These are phyloP conservation scores for Radiomyces spectabilis DNA, from an alignment of 192 early-diverging fungal species.

Conservation along the genomic window DNA sequence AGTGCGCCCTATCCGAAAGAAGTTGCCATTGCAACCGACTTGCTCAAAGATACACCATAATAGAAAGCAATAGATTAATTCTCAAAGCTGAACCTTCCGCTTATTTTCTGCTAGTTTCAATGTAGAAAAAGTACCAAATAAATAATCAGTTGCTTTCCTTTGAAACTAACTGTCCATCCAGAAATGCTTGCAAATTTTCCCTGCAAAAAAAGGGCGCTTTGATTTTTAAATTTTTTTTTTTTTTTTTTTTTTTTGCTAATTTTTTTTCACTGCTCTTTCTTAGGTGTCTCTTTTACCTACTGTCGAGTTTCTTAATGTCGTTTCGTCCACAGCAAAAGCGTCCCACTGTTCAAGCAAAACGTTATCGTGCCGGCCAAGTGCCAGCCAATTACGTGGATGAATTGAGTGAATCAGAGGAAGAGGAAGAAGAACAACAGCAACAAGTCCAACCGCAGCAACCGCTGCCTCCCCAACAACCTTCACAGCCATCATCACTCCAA, in stretches of 20 bases:
- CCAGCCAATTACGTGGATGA: constrained; percentile 47
- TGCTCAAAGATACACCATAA: too few relatives aligned
- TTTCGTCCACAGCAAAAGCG: constrained; percentile 5
- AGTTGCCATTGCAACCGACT: too few relatives aligned
- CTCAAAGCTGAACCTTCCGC: too few relatives aligned
- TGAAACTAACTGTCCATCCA: too few relatives aligned
- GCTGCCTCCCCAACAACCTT: constrained; percentile 5
- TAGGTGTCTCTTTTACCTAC: background rate
- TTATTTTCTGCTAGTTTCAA: too few relatives aligned
- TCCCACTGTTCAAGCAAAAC: constrained; percentile 40
- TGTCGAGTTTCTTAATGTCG: constrained; percentile 13
- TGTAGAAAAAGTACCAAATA: too few relatives aligned
- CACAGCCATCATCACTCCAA: constrained; percentile 11
- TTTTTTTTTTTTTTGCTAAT: background rate
- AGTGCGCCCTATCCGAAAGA: too few relatives aligned
- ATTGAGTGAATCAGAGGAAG: constrained; percentile 41
- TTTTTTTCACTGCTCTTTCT: background rate
- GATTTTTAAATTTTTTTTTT: background rate
- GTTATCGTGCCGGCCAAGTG: constrained; percentile 51
- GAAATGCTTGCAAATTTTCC: too few relatives aligned
- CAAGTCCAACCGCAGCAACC: constrained; percentile 6
- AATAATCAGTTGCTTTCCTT: too few relatives aligned
- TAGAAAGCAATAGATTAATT: too few relatives aligned
- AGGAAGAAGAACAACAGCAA: constrained; percentile 38
- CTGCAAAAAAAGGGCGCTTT: too few relatives aligned